A percentile compares a stretch with the other conserved stretches of the same genome.
These are phyloP conservation scores for Aspergillus sp. DNA, from an alignment of 2,329 filamentous ascomycete species.

Conservation along the genomic window DNA sequence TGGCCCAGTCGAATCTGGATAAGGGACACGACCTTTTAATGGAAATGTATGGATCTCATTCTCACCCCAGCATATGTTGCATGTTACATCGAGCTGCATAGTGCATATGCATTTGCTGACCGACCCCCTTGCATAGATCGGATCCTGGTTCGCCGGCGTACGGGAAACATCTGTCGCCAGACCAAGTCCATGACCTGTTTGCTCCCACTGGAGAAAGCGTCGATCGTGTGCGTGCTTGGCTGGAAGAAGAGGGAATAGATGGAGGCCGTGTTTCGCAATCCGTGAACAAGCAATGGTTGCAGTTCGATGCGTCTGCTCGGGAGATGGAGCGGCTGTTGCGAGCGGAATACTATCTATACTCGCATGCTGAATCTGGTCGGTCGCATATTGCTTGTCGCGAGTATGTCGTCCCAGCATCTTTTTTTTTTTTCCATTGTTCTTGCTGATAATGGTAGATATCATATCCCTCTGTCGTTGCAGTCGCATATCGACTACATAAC, in stretches of 20 bases:
- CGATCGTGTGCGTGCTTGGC: conserved; percentile 54
- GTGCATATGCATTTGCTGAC: neutral
- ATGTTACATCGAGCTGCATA: too few species aligned
- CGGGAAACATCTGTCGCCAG: conserved; percentile 44
- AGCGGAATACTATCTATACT: conserved; percentile 55
- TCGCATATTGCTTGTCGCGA: conserved; percentile 37
- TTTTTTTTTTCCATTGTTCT: too few species aligned
- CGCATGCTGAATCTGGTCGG: conserved; percentile 35
- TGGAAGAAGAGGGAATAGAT: conserved; percentile 53
- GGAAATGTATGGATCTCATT: too few species aligned
- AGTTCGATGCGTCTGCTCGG: conserved; percentile 55
- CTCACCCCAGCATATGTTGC: too few species aligned
- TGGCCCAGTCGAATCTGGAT: conserved; percentile 48
- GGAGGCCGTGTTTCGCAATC: conserved; percentile 51
- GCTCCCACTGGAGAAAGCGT: conserved; percentile 47
- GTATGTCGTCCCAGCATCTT: conserved; percentile 28
- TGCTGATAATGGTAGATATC: conserved; percentile 37
- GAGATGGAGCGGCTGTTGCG: conserved; percentile 56
- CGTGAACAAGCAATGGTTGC: conserved; percentile 54
- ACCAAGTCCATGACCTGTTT: conserved; percentile 46
- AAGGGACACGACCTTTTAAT: conserved; percentile 42
- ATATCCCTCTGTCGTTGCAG: conserved; percentile 49
- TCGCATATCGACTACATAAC: conserved; percentile 58
- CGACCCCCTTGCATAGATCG: conserved; percentile 30
- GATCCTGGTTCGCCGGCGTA: conserved; percentile 44